Base-by-base conservation (phyloP, 129 eudicot genomes). In the Scalesia atractyloides region DNA sequence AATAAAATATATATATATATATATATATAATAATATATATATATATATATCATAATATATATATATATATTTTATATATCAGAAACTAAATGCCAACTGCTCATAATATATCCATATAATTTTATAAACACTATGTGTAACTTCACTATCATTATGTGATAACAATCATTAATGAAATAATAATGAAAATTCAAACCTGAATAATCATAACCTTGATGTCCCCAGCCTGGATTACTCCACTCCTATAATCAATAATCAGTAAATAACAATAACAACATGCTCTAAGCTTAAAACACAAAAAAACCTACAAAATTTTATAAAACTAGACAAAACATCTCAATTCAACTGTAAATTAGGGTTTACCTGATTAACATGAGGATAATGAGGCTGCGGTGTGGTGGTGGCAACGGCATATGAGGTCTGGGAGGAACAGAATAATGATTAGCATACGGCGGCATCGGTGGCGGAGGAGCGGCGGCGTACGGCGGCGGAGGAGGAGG, bases 191-290 rank as follows among this genome's bases (percentile, higher is more conserved):
- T 37, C 83, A 44, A 49, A 90, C 95, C 90, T 81, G 83, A 86
- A 76, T 85, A 79, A 43, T 89, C 87, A 95, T 87, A 90, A 66
- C 78, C 86, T 67, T 86, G 89, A 70, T 93, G 95, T 17, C 81
- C 86, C 84, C 82, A 80, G 88, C 80, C 84, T 66, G 83, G 66
- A 53, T 84, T 88, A 78, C 64, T 80, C 72, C 92, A 87, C 13
- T 87, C 97, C 98, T 92, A 79, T 43, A 75, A 70, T 57, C 52
- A 64, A 39, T 16, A 50, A 68, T 16, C 16, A 56, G 10, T 76
- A 44, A 34, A 53, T 60, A 73, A 13, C 65, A 34, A 53, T 60
- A 73, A 13, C 65, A 64, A 78, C n/a, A n/a, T 66, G 67, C 43
- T 26, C 24, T 43, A 10, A 70, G 34, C 36, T 50, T 18, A 1